These are phyloP conservation scores for Talaromyces sp. DNA, from an alignment of 2,329 filamentous ascomycete species.

Conservation along the genomic window DNA sequence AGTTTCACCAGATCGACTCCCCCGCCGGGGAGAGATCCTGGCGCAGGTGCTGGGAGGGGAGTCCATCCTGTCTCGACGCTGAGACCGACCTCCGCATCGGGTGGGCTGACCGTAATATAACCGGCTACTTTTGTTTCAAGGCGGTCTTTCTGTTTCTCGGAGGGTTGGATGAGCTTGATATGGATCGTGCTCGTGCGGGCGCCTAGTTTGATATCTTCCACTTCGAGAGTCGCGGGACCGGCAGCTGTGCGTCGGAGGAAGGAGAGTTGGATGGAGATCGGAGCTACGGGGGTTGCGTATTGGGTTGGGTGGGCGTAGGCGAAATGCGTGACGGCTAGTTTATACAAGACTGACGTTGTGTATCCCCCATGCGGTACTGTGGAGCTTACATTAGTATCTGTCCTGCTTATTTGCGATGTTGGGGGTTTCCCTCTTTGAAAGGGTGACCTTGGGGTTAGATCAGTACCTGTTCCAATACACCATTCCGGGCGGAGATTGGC, in stretches of 20 bases:
- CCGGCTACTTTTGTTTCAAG: conserved; percentile 63
- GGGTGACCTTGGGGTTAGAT: too few species aligned
- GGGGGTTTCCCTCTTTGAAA: too few species aligned
- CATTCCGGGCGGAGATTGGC: conserved; percentile 61
- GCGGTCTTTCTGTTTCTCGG: conserved; percentile 33
- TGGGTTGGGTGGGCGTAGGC: conserved; percentile 59
- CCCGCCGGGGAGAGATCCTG: conserved; percentile 39
- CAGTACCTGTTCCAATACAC: conserved; percentile 65
- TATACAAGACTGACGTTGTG: conserved; percentile 64
- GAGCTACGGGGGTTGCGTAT: conserved; percentile 53
- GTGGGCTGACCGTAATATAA: conserved; percentile 66
- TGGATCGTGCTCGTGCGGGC: conserved; percentile 66
- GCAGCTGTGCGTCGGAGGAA: conserved; percentile 66
- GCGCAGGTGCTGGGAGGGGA: conserved; percentile 49
- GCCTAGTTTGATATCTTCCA: conserved; percentile 67
- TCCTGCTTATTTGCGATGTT: too few species aligned
- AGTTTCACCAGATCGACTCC: conserved; percentile 27
- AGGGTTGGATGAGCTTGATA: conserved; percentile 54
- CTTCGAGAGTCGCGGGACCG: conserved; percentile 59
- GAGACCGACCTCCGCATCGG: conserved; percentile 61
- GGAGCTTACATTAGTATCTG: conserved; percentile 10
- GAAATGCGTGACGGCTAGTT: conserved; percentile 63
- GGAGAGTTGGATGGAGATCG: conserved; percentile 65
- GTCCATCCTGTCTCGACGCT: conserved; percentile 59
- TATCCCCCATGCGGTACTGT: conserved; percentile 73